Evolutionary conservation across 768 basidiomycete genomes (phyloP).

Genomic region (Tulasnella sp.): DNA sequence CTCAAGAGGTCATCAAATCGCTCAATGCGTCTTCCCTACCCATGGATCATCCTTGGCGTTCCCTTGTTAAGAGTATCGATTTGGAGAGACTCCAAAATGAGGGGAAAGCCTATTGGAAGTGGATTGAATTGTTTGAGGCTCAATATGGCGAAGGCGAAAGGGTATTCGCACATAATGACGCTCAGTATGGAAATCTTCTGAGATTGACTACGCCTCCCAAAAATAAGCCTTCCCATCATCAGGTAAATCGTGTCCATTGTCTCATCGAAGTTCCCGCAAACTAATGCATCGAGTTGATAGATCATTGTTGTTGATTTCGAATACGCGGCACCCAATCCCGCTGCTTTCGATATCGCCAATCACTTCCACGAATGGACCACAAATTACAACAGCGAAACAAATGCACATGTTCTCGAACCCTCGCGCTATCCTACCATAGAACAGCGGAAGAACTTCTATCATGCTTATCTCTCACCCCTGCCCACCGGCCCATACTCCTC

Average conservation of each 20-base stretch:
- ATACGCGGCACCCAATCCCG: constrained; percentile 85
- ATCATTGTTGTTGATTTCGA: constrained; percentile 97
- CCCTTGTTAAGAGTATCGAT: constrained; percentile 37
- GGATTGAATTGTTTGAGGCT: constrained; percentile 51
- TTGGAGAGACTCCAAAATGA: constrained; percentile 47
- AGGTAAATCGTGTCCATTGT: constrained; percentile 35
- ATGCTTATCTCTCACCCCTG: constrained; percentile 54
- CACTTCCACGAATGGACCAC: constrained; percentile 97
- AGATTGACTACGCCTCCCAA: constrained; percentile 45
- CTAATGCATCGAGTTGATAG: constrained; percentile 34
- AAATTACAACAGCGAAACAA: constrained; percentile 57
- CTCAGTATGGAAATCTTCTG: constrained; percentile 90
- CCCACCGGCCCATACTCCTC: constrained; percentile 7
- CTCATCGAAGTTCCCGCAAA: constrained; percentile 1
- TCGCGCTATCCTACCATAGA: constrained; percentile 55
- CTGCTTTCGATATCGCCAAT: constrained; percentile 91
- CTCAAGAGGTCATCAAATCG: constrained; percentile 53
- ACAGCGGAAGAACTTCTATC: constrained; percentile 74
- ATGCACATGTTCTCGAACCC: constrained; percentile 51
- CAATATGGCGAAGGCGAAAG: constrained; percentile 46
- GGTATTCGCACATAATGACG: constrained; percentile 86
- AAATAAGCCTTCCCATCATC: constrained; percentile 57
- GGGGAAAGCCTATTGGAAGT: constrained; percentile 57
- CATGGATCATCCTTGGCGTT: constrained; percentile 14
- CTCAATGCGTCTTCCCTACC: constrained; percentile 25